Base-by-base conservation (phyloP, 768 basidiomycete genomes). In the Naganishia randhawae region DNA sequence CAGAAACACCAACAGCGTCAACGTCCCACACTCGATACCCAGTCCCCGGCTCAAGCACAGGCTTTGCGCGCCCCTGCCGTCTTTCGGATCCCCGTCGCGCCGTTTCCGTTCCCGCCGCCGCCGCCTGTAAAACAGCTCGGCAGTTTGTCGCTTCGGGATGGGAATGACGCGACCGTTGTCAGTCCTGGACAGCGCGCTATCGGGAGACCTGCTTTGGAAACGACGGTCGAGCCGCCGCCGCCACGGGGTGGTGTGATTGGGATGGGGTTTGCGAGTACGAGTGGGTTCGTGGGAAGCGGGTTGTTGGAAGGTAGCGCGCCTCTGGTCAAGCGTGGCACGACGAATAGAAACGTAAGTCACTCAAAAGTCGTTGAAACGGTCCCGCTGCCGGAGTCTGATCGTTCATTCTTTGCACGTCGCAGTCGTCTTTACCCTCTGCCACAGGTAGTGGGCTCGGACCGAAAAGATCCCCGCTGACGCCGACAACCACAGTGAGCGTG, bases 21-120 rank as follows among this genome's bases (percentile, higher is more conserved):
- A 39, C 67, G 2, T 27, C 67, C 45, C 42, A 65, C 52, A 65
- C 67, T 62, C 27, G 27, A 37, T 25, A 51, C 65, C 32, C 50
- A 35, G 19, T 19, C 9, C 10, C 31, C 13, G 19, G 4, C 16
- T 48, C 50, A 32, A n/a, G 73, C 71, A 29, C 71, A 73, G 19
- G 77, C 78, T 3, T 77, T 79, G 57, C 74, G 76, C 22, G 78
- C 78, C 11, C 78, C 78, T 19, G 67, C 73, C 19, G 69, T 77
- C 29, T 74, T 72, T 41, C 72, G 73, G 16, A 77, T 79, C 63
- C 78, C 77, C 0, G 73, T 76, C 27, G 77, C 77, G 0, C 77
- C 77, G 2, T 71, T 61, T 25, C 57, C 57, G 3, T 61, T 25
- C 37, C 35, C 57, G 9, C 22, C 57, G 3, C 27, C 66, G 50